Percentiles rank a stretch among this genome's conserved stretches.
Conservation (phyloP, 306 rosid species). For the Fagus crenata region DNA sequence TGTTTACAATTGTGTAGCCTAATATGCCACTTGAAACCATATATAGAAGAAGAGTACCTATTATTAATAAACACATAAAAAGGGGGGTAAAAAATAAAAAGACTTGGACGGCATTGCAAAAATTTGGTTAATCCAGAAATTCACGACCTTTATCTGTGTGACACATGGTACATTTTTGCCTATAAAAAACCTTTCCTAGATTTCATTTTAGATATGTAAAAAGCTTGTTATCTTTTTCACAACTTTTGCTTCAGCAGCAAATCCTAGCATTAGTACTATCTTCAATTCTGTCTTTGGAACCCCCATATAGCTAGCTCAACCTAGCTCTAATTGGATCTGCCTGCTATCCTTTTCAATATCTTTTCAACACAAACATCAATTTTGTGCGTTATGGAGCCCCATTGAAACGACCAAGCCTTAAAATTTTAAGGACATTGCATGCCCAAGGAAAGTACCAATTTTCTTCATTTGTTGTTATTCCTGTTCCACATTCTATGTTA, state of each 20-base stretch:
- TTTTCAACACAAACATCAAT: neutral
- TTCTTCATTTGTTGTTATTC: no score
- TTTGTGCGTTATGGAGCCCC: no score
- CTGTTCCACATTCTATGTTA: no score
- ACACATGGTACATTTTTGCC: neutral
- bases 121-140: neutral
- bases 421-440: no score
- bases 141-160: neutral
- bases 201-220: neutral
- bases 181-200: neutral
- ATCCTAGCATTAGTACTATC: neutral
- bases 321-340: neutral
- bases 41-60: neutral
- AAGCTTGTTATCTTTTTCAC: neutral
- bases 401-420: no score
- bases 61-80: neutral
- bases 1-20: neutral
- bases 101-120: no score
- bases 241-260: no score
- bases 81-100: neutral
- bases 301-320: constrained; percentile 2
- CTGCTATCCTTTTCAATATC: neutral
- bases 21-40: neutral
- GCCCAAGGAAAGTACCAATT: no score
- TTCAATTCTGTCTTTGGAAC: neutral